Evolutionary conservation across 2,329 filamentous ascomycete genomes (phyloP), one percentile per base, ranked within the genome.

Genomic region (Paradendryphiella salina): DNA sequence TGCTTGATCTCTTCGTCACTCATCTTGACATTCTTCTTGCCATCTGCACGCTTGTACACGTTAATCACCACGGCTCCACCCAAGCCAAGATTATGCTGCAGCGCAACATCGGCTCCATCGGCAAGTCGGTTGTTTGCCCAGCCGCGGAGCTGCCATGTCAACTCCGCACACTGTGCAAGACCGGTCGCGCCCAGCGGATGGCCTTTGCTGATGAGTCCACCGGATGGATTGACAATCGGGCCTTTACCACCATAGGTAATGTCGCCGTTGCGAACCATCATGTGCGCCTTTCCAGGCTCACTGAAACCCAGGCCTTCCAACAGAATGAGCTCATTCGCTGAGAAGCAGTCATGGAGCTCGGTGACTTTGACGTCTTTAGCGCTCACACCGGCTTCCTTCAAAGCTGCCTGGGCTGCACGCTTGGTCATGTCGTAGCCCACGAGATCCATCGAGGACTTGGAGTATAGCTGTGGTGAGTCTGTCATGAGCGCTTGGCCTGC

Each of bases 331-430:
- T 96, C 90, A 71, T 97, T 97, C 15, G 92, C 86, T 11, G 87
- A 92, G 81, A 97, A 97, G 77, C 93, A 97, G 77, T 97, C 93
- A 75, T 97, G 93, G 52, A 97, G 78, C 77, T 97, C 93, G 64
- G 89, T 89, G 11, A 97, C 88, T 67, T 88, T 86, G 54, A 93
- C 81, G 64, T 96, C 88, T 34, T 78, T 76, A 0, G 88, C 77
- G 5, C 76, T 78, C 1, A 85, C 81, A 28, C 82, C 81, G 0
- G 90, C 90, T 76, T 97, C 88, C 37, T 77, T 79, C 61, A 88
- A 77, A 14, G 93, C 93, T 0, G 78, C 77, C 54, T 80, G 74
- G 8, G 84, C 85, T 1, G 93, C 93, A 52, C 79, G 77, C 67
- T 84, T 80, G 9, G 85, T 87, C 93, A 96, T 96, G 57, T 88